These are phyloP conservation scores for Pythium grandisporangium DNA, from an alignment of 352 stramenopile species.

Conservation along the genomic window DNA sequence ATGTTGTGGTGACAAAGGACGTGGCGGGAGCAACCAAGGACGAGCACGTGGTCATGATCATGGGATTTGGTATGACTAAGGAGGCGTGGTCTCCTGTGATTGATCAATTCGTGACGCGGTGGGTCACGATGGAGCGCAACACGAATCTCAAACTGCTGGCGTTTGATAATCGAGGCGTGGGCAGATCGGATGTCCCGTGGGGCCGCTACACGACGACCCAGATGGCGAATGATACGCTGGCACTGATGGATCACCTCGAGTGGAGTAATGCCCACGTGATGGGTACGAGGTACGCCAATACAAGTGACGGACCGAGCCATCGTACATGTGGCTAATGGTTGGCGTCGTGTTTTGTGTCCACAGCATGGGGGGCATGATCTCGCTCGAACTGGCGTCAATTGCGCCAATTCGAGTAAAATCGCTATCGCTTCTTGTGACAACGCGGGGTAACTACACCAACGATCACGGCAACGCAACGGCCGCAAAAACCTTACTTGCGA, in stretches of 20 bases:
- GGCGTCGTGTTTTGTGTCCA: neutral
- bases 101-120: constrained; percentile 8
- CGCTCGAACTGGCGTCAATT: constrained; percentile 33
- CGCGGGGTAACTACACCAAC: constrained; percentile 31
- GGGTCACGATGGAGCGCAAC: neutral
- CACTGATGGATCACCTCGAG: constrained; percentile 36
- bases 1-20: constrained; percentile 4
- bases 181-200: constrained; percentile 31
- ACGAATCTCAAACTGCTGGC: constrained; percentile 32
- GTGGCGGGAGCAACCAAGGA: constrained; percentile 5
- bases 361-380: constrained; percentile 72
- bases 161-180: constrained; percentile 52
- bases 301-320: too few relatives aligned
- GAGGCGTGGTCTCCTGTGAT: constrained; percentile 12
- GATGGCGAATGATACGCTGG: constrained; percentile 55
- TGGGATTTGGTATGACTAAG: constrained; percentile 14
- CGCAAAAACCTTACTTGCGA: constrained; percentile 26
- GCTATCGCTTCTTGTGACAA: constrained; percentile 52
- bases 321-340: too few relatives aligned
- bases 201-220: constrained; percentile 43
- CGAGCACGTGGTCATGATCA: constrained; percentile 17
- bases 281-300: constrained; percentile 15
- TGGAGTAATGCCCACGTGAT: constrained; percentile 40
- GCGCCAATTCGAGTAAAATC: constrained; percentile 41
- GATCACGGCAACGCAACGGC: constrained; percentile 15